Evolutionary conservation across 2,329 filamentous ascomycete species (phyloP).

Genomic region (Davidsoniella virescens): DNA sequence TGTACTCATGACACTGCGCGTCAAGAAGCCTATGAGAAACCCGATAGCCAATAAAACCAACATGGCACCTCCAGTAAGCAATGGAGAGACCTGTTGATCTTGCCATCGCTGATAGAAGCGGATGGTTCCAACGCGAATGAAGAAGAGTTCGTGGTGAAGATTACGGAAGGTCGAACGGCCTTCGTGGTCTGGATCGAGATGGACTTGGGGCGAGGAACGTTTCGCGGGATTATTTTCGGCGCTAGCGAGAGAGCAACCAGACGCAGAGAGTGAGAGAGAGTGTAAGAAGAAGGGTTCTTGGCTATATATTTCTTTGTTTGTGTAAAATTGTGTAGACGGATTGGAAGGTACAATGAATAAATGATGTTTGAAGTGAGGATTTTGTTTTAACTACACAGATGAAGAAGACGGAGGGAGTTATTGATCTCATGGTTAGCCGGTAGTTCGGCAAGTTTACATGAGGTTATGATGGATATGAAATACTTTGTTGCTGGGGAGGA

Average conservation of each 20-base stretch:
- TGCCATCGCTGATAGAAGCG: constrained; percentile 20
- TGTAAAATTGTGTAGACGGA: no score
- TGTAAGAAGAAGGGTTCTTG: not conserved
- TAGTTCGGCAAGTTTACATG: not conserved
- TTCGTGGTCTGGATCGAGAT: constrained; percentile 14
- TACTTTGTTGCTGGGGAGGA: not conserved
- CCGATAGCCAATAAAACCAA: constrained; percentile 15
- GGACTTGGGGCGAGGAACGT: constrained; percentile 17
- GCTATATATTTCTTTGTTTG: not conserved
- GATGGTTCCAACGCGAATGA: constrained; percentile 21
- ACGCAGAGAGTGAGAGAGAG: not conserved
- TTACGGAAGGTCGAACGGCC: constrained; percentile 10
- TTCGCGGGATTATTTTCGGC: constrained; percentile 17
- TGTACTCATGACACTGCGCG: not conserved
- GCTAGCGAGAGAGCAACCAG: constrained; percentile 12
- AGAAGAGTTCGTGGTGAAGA: constrained; percentile 18
- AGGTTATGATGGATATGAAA: not conserved
- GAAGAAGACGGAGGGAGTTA: no score
- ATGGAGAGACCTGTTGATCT: constrained; percentile 17
- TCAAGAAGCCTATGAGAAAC: constrained; percentile 15
- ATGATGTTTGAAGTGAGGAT: no score
- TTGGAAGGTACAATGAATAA: no score
- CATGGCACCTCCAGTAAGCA: constrained; percentile 16
- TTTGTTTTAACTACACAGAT: no score
- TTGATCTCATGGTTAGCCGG: no score